phyloP scores from a whole-genome alignment of 176 grass and related monocot genomes.

The Juncus effusus region DNA sequence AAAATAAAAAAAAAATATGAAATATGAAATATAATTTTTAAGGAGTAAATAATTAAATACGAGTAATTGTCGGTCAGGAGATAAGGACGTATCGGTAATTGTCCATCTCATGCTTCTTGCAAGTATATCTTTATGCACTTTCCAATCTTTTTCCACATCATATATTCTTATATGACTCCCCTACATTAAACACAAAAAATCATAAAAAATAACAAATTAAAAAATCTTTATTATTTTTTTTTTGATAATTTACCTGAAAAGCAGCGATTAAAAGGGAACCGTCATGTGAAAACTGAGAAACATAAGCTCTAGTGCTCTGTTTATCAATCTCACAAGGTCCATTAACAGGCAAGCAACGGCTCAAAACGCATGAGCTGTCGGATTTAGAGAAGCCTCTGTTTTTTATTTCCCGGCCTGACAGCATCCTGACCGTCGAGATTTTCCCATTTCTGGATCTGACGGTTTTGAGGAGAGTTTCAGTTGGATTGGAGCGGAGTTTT shows the following conservation, averaged over 20 bases:
- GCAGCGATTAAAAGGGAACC: slow-evolving; percentile 77
- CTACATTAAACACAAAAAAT: slow-evolving; percentile 28
- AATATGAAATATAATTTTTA: not conserved
- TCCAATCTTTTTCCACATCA: slow-evolving; percentile 64
- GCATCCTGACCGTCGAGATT: slow-evolving; percentile 48
- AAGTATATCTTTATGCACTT: slow-evolving; percentile 59
- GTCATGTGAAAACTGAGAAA: slow-evolving; percentile 75
- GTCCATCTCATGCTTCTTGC: slow-evolving; percentile 82
- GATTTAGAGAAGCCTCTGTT: slow-evolving; percentile 54
- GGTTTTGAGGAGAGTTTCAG: slow-evolving; percentile 41
- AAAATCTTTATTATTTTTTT: not conserved
- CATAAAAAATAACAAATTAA: slow-evolving; percentile 1
- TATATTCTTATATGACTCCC: slow-evolving; percentile 82
- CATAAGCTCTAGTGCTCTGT: slow-evolving; percentile 64
- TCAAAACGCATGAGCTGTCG: slow-evolving; percentile 59
- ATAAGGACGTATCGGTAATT: slow-evolving; percentile 67
- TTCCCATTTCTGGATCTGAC: slow-evolving; percentile 17
- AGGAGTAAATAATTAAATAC: slow-evolving; percentile 25
- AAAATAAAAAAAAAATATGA: not conserved
- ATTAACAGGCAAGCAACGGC: slow-evolving; percentile 52
- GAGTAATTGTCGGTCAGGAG: slow-evolving; percentile 61
- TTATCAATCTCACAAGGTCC: slow-evolving; percentile 46
- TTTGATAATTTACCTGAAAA: slow-evolving; percentile 55
- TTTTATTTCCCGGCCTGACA: slow-evolving; percentile 65
- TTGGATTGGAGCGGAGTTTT: slow-evolving; percentile 53